Percentiles rank a stretch among this genome's conserved stretches.
Conservation (phyloP, 345 rosid species). For the Eutrema yunnanense region DNA sequence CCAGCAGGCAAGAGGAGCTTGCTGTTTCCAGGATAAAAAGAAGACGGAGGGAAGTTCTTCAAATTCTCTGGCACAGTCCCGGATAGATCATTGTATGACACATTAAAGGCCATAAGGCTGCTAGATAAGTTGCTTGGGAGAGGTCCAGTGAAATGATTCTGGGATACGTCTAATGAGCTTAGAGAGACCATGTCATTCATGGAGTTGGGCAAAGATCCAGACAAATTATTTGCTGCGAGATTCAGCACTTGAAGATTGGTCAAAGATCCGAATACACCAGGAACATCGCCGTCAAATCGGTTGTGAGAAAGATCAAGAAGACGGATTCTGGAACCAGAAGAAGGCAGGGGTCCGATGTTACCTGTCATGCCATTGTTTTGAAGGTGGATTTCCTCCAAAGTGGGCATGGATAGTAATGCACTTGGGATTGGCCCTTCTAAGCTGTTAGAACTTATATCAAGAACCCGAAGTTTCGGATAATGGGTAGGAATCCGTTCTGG, state of each 20-base stretch:
- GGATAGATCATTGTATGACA: conserved; percentile 76
- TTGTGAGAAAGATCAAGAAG: conserved; percentile 85
- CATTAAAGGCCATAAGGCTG: conserved; percentile 61
- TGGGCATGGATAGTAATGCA: conserved; percentile 55
- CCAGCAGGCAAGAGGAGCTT: conserved; percentile 50
- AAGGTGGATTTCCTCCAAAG: conserved; percentile 76
- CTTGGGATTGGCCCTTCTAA: conserved; percentile 58
- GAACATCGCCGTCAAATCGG: conserved; percentile 61
- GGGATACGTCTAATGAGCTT: conserved; percentile 63
- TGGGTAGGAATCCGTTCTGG: conserved; percentile 51
- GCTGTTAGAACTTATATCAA: conserved; percentile 74
- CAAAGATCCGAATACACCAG: conserved; percentile 60
- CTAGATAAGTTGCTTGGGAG: conserved; percentile 65
- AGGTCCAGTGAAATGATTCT: conserved; percentile 73
- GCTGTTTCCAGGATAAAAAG: conserved; percentile 83
- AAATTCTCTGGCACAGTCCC: conserved; percentile 86
- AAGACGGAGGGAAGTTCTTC: conserved; percentile 62
- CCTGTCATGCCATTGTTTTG: conserved; percentile 60
- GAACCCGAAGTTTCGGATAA: conserved; percentile 77
- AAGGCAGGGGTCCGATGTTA: conserved; percentile 37
- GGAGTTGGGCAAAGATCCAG: conserved; percentile 86
- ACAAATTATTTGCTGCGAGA: conserved; percentile 74
- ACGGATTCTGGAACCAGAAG: conserved; percentile 49
- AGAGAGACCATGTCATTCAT: conserved; percentile 59
- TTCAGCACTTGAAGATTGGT: conserved; percentile 61